These are phyloP conservation scores for Naegleria gruberi DNA, from an alignment of 208 protist species.

Conservation along the genomic window DNA sequence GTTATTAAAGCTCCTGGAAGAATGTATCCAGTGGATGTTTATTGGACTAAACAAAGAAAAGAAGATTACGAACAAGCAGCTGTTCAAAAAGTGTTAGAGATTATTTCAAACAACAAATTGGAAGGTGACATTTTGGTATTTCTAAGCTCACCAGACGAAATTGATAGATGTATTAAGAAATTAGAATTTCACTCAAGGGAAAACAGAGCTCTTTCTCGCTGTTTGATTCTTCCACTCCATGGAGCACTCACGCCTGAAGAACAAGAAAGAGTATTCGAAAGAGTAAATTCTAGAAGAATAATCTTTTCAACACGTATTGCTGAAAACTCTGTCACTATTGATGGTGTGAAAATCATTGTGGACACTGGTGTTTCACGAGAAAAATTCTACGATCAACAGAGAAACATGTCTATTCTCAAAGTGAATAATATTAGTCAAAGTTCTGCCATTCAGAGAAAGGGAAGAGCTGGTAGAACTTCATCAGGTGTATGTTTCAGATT, in stretches of 20 bases:
- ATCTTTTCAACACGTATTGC: background rate
- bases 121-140: background rate
- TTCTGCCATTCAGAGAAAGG: background rate
- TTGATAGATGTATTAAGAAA: background rate
- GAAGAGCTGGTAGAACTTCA: background rate
- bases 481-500: background rate
- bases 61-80: background rate
- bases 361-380: background rate
- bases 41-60: background rate
- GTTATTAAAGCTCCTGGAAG: background rate
- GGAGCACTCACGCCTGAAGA: background rate
- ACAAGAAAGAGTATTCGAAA: background rate
- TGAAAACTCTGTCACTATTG: background rate
- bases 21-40: background rate
- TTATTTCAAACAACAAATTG: background rate
- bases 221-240: background rate
- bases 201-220: background rate
- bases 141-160: background rate
- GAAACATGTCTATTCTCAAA: background rate
- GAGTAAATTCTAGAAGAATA: background rate
- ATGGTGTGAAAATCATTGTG: background rate
- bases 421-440: background rate
- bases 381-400: background rate
- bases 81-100: background rate
- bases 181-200: background rate